Evolutionary conservation across 257 asterid genomes (phyloP).

Genomic region (Fraxinus cuspidata): DNA sequence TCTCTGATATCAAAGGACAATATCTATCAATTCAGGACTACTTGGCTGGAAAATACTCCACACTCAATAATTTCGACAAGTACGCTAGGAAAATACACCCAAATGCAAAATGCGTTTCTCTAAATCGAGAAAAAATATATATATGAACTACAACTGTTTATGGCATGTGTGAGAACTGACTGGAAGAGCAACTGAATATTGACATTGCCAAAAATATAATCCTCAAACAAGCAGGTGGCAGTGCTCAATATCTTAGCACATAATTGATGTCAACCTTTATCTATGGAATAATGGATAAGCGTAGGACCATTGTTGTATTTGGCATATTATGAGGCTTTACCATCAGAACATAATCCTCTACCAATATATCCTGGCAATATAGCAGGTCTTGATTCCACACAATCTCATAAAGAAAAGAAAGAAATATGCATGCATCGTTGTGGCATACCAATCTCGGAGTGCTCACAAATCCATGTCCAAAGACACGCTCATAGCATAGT

Average conservation of each 20-base stretch:
- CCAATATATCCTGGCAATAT: neutral
- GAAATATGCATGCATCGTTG: neutral
- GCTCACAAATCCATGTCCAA: constrained; percentile 94
- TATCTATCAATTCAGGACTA: neutral
- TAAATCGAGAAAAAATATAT: no score
- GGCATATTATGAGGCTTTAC: neutral
- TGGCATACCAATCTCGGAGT: constrained; percentile 72
- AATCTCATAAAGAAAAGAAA: neutral
- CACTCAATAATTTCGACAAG: neutral
- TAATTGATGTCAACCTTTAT: neutral
- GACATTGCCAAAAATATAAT: neutral
- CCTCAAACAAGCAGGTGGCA: neutral
- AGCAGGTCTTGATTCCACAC: neutral
- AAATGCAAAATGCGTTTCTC: neutral
- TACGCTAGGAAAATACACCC: neutral
- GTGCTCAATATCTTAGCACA: neutral
- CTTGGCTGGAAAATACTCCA: neutral
- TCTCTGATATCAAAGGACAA: neutral
- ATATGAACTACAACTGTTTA: no score
- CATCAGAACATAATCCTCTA: neutral
- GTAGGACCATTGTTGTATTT: neutral
- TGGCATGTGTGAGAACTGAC: neutral
- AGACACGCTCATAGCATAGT: constrained; percentile 88
- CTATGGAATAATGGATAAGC: neutral
- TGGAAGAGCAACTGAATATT: neutral